Percentiles rank a stretch among this genome's conserved stretches.
phyloP scores from a whole-genome alignment of 805 yeast species.

The Martiniozyma abietophila region DNA sequence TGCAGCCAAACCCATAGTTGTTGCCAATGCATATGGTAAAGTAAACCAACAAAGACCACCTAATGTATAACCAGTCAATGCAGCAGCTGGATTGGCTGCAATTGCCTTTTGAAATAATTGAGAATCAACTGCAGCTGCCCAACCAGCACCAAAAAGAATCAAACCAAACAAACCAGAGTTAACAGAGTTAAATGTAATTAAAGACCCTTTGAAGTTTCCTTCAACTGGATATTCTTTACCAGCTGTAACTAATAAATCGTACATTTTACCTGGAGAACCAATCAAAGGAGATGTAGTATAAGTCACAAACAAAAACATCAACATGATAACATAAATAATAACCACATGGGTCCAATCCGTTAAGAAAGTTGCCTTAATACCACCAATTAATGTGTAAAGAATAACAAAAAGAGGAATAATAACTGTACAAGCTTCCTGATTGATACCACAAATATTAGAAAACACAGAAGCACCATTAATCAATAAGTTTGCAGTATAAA shows the following conservation, averaged over 20 bases:
- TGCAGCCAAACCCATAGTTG: conserved; percentile 83
- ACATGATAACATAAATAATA: conserved; percentile 63
- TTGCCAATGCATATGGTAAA: conserved; percentile 73
- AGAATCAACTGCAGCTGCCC: conserved; percentile 78
- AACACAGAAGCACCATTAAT: conserved; percentile 88
- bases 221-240: conserved; percentile 55
- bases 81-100: conserved; percentile 66
- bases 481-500: conserved; percentile 87
- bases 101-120: conserved; percentile 89
- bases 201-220: conserved; percentile 82
- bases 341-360: conserved; percentile 80
- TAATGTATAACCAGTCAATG: conserved; percentile 77
- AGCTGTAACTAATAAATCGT: conserved; percentile 58
- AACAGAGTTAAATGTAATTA: conserved; percentile 77
- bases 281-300: conserved; percentile 59
- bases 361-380: conserved; percentile 71
- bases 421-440: conserved; percentile 73
- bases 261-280: conserved; percentile 79
- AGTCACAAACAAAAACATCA: conserved; percentile 73
- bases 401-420: conserved; percentile 75
- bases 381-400: conserved; percentile 70
- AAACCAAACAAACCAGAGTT: conserved; percentile 87
- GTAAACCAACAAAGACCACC: conserved; percentile 93
- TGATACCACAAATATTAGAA: conserved; percentile 66
- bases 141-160: conserved; percentile 82